phyloP scores from a whole-genome alignment of 1,284 basidiomycete species.

The Melampsora larici-populina region DNA sequence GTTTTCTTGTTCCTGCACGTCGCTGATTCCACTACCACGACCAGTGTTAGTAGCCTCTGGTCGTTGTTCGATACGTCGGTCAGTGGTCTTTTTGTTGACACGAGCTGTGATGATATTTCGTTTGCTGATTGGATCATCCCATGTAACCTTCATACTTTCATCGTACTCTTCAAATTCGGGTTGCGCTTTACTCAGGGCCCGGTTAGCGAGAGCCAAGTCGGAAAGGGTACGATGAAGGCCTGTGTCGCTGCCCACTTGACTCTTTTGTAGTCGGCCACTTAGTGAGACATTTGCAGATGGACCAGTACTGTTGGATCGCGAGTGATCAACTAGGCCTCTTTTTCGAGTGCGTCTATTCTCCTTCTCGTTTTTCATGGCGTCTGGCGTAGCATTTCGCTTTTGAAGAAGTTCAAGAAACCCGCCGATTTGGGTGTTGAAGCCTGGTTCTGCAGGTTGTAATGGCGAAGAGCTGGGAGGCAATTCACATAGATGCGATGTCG shows the following conservation, averaged over 20 bases:
- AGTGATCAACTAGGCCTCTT: conserved; percentile 12
- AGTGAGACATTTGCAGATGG: conserved; percentile 4
- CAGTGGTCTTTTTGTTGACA: not conserved
- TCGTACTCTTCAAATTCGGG: conserved; percentile 12
- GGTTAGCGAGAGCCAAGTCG: conserved; percentile 12
- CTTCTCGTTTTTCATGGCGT: conserved; percentile 20
- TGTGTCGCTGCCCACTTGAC: not conserved
- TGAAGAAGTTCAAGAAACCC: conserved; percentile 40
- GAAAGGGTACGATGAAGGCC: conserved; percentile 32
- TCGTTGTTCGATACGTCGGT: not conserved
- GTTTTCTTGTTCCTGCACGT: not conserved
- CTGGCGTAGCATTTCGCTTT: conserved; percentile 13
- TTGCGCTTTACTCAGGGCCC: not conserved
- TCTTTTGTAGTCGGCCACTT: not conserved
- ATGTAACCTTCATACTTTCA: conserved; percentile 40
- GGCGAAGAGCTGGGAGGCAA: conserved; percentile 22
- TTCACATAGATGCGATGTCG: conserved; percentile 2
- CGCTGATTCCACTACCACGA: not conserved
- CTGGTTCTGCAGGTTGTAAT: conserved; percentile 9
- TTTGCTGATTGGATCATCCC: conserved; percentile 35
- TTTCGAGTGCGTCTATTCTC: conserved; percentile 12
- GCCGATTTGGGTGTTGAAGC: conserved; percentile 37
- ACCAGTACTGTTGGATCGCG: conserved; percentile 9
- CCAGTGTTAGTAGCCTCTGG: not conserved
- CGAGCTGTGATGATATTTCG: conserved; percentile 27